Conservation (phyloP, 495 filamentous ascomycete genomes). For the Poronia punctata region DNA sequence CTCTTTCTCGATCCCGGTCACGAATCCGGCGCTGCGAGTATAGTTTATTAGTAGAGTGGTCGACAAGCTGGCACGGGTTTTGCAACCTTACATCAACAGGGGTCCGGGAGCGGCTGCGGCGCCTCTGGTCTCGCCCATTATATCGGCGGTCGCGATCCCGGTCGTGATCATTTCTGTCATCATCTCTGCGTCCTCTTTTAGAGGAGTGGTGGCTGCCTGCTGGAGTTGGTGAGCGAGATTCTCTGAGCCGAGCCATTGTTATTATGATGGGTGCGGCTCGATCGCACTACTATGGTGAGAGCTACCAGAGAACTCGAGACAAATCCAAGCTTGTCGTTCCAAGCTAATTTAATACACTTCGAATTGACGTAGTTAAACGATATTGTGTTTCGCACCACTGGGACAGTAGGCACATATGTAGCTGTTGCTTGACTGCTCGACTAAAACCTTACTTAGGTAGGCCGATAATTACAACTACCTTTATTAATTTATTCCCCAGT, state of each 20-base stretch:
- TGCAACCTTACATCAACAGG: conserved; percentile 53
- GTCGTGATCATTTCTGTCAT: conserved; percentile 62
- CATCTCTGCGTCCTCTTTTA: conserved; percentile 65
- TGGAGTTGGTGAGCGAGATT: conserved; percentile 94
- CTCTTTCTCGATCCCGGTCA: conserved; percentile 46
- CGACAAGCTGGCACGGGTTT: background rate
- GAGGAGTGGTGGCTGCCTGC: conserved; percentile 80
- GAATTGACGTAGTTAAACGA: conserved; percentile 3
- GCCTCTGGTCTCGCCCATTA: conserved; percentile 50
- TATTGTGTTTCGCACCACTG: no score
- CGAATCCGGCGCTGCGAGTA: conserved; percentile 45
- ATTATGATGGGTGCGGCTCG: conserved; percentile 38
- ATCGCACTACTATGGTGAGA: conserved; percentile 31
- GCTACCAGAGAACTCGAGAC: conserved; percentile 28
- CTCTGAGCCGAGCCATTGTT: conserved; percentile 84
- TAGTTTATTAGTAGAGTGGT: conserved; percentile 24
- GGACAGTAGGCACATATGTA: no score
- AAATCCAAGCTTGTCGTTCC: conserved; percentile 20
- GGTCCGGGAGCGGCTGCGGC: conserved; percentile 62
- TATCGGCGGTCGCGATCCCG: conserved; percentile 51
- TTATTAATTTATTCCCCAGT: no score
- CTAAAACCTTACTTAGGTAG: no score
- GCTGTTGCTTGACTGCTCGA: background rate
- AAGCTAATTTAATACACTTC: conserved; percentile 17
- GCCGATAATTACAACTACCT: no score